phyloP scores from a whole-genome alignment of 1,284 basidiomycete genomes.

The Cryptococcus sp. region DNA sequence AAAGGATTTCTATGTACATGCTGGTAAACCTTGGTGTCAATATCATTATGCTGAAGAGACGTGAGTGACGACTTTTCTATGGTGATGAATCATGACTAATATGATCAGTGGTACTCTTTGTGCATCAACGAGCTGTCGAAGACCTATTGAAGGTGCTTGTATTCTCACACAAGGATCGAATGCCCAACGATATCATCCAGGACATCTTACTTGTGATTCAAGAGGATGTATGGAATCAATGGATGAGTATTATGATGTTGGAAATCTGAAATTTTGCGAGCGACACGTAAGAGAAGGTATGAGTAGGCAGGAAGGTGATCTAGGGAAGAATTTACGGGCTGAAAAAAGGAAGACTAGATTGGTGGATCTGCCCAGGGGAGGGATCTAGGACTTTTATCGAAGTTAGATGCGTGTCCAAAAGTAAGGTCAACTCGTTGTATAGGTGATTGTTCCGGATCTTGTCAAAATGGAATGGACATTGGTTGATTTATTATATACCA shows the following conservation, averaged over 20 bases:
- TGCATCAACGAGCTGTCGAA: slow-evolving; percentile 66
- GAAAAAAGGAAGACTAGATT: slow-evolving; percentile 45
- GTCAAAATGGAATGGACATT: too few species aligned
- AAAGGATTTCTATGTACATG: slow-evolving; percentile 79
- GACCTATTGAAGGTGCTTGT: slow-evolving; percentile 85
- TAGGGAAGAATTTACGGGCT: slow-evolving; percentile 43
- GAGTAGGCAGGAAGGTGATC: neutral
- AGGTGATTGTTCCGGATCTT: too few species aligned
- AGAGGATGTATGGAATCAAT: slow-evolving; percentile 32
- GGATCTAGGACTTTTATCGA: slow-evolving; percentile 2
- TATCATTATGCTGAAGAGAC: slow-evolving; percentile 88
- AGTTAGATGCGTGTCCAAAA: neutral
- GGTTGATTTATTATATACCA: too few species aligned
- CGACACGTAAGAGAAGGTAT: slow-evolving; percentile 54
- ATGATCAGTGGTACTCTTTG: slow-evolving; percentile 63
- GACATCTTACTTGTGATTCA: slow-evolving; percentile 62
- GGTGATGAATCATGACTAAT: neutral
- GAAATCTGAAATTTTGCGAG: slow-evolving; percentile 75
- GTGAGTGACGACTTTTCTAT: slow-evolving; percentile 29
- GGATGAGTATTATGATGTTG: slow-evolving; percentile 78
- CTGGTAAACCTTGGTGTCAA: slow-evolving; percentile 78
- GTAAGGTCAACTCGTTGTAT: too few species aligned
- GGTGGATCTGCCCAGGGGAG: slow-evolving; percentile 34
- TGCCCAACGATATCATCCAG: slow-evolving; percentile 75
- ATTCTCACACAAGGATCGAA: slow-evolving; percentile 64